These are phyloP conservation scores for Marchantia polymorpha DNA, from an alignment of 225 moss, liverwort and hornwort genomes.

Conservation along the genomic window DNA sequence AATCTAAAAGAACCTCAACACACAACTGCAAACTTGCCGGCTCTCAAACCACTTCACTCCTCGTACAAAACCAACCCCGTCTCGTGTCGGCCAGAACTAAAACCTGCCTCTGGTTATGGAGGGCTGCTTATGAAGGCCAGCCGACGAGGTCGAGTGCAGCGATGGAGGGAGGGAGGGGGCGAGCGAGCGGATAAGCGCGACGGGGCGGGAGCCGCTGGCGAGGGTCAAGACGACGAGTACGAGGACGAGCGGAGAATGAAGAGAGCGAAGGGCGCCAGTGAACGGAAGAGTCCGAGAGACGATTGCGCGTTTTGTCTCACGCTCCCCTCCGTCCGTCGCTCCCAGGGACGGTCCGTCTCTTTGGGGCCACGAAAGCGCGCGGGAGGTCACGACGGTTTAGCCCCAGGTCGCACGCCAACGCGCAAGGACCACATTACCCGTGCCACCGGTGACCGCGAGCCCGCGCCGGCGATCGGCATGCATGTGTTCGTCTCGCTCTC, in stretches of 20 bases:
- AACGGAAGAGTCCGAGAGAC: neutral
- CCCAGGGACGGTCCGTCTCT: conserved; percentile 5
- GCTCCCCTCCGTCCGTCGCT: neutral
- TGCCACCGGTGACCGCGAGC: neutral
- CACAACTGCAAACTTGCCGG: neutral
- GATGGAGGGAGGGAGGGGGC: neutral
- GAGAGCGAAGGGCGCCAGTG: neutral
- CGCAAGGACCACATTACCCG: conserved; percentile 7
- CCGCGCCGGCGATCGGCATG: neutral
- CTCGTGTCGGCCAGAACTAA: neutral
- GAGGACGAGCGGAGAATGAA: neutral
- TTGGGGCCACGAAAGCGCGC: conserved; percentile 19
- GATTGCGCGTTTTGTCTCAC: neutral
- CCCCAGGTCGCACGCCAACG: conserved; percentile 8
- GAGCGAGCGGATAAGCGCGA: neutral
- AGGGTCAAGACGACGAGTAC: neutral
- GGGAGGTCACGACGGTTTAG: conserved; percentile 24
- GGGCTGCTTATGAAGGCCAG: neutral
- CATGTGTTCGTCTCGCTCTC: neutral
- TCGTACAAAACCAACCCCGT: neutral
- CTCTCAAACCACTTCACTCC: neutral
- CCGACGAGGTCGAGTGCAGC: neutral
- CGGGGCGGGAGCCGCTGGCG: neutral
- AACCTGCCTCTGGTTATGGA: neutral
- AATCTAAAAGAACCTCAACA: neutral